These are phyloP conservation scores for Ophiostoma novo-ulmi DNA, from an alignment of 2,329 filamentous ascomycete species.

Conservation along the genomic window DNA sequence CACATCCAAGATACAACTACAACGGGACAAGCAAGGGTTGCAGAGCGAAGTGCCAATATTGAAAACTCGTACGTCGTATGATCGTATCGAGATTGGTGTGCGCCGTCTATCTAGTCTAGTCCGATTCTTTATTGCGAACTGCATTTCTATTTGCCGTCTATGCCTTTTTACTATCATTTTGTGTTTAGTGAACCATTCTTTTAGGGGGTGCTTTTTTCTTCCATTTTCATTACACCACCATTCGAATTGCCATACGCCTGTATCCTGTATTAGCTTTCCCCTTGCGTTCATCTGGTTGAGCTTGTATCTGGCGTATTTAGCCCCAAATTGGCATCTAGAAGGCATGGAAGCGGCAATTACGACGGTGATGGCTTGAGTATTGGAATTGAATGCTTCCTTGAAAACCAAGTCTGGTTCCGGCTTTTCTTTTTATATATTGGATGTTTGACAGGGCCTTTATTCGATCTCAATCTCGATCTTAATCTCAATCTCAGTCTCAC, in stretches of 20 bases:
- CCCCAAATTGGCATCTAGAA: neutral
- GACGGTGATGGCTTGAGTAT: neutral
- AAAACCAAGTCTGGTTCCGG: too few species aligned
- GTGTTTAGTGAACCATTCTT: neutral
- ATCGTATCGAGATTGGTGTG: conserved; percentile 9
- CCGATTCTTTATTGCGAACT: neutral
- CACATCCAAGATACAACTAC: neutral
- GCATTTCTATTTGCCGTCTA: neutral
- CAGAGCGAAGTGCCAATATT: conserved; percentile 4
- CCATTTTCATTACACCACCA: neutral
- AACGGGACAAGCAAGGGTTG: neutral
- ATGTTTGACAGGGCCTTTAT: neutral
- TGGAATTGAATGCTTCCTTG: neutral
- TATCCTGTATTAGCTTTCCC: neutral
- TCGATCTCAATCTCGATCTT: neutral
- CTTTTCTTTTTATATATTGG: neutral
- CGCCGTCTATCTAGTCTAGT: neutral
- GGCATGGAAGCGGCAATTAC: neutral
- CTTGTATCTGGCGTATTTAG: neutral
- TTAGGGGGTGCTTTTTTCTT: neutral
- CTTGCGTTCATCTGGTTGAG: neutral
- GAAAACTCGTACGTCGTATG: conserved; percentile 10
- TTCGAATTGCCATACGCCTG: neutral
- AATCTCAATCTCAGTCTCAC: neutral
- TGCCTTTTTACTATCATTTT: neutral